These are phyloP conservation scores for Trapa incisa DNA, from an alignment of 345 rosid species.

Conservation along the genomic window DNA sequence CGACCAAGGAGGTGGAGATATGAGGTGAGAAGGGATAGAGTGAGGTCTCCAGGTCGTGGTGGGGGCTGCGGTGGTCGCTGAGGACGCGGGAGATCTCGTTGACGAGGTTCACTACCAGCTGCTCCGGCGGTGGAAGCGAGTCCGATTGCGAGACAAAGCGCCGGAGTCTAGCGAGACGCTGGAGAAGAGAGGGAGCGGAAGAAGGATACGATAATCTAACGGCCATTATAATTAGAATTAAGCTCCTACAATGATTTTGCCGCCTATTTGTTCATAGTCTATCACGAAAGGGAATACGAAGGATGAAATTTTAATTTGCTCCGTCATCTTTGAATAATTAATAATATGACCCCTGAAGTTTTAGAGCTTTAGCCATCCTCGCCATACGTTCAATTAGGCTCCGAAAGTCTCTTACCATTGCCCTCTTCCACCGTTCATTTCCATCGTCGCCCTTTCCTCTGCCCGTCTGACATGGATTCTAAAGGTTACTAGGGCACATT, in stretches of 20 bases:
- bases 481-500: too few relatives aligned
- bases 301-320: too few relatives aligned
- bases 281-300: too few relatives aligned
- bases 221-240: neutral
- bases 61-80: constrained; percentile 66
- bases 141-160: neutral
- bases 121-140: constrained; percentile 6
- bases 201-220: constrained; percentile 4
- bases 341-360: too few relatives aligned
- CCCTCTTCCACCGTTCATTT: too few relatives aligned
- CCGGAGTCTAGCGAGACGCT: constrained; percentile 15
- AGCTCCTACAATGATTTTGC: neutral
- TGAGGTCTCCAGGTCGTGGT: constrained; percentile 56
- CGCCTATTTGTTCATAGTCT: neutral
- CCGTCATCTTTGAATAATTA: too few relatives aligned
- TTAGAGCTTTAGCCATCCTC: too few relatives aligned
- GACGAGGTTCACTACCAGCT: constrained; percentile 31
- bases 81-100: constrained; percentile 62
- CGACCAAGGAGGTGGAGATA: constrained; percentile 47
- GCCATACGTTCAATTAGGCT: too few relatives aligned
- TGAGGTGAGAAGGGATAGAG: constrained; percentile 32
- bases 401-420: too few relatives aligned
- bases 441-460: too few relatives aligned
- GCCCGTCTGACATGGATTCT: too few relatives aligned
- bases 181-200: neutral